Evolutionary conservation across 78 protist species (phyloP), one percentile per base, ranked within the genome.

Genomic region (Tieghemostelium lacteum): DNA sequence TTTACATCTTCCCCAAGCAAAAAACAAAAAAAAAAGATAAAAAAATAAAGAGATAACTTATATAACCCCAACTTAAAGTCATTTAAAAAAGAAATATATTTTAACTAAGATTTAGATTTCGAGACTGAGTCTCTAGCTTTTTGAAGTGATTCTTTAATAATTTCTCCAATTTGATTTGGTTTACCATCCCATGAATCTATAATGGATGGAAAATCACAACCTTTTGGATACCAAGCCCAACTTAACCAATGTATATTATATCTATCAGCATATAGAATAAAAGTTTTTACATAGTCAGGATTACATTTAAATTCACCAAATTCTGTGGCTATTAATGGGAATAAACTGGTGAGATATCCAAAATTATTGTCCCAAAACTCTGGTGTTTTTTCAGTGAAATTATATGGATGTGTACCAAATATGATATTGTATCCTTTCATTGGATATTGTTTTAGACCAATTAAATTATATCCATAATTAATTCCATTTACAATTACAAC

Each of bases 221-320:
- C 76, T 54, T 71, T 49, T 2, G 45, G 26, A 28, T 33, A 71
- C 76, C 76, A 71, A 17, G 42, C 63, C 76, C 76, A 71, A 29
- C 55, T 54, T 7, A 49, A 57, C 66, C 66, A 73, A 73, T 73
- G 66, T 7, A 73, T 73, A 10, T 6, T 17, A 24, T 57, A 22
- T 34, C 4, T 3, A 57, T 73, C 80, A 7, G 80, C 64, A 57
- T 73, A 73, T 2, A 57, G 54, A 26, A 73, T 3, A 57, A 73
- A 73, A 6, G 54, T 20, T 57, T 57, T 57, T 24, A 42, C n/a
- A 37, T 37, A 73, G 0, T 20, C 24, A 52, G 31, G 12, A 33
- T 73, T 52, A 57, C 80, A 73, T n/a, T 31, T 73, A 73, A 73
- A 73, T 22, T 73, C 80, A 12, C 80, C 80, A 73, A 73, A 73